Conservation (phyloP, 345 rosid genomes). For the Geranium rotundifolium region DNA sequence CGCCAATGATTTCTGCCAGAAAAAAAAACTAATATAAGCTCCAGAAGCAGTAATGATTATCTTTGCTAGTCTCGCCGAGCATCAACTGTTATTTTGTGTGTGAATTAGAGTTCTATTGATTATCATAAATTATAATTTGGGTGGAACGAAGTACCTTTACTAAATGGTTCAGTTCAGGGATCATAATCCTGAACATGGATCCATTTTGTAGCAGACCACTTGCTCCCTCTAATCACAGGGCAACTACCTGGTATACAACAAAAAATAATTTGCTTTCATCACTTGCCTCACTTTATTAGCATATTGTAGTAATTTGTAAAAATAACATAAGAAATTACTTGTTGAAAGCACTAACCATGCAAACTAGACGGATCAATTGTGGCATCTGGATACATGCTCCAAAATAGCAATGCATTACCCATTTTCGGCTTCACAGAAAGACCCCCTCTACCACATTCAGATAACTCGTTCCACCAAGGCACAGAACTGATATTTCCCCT, state of each 20-base stretch:
- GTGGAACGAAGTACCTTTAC: background rate
- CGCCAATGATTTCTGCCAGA: no score
- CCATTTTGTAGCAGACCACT: constrained; percentile 23
- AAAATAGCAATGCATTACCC: constrained; percentile 18
- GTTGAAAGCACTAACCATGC: constrained; percentile 11
- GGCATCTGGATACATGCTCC: constrained; percentile 18
- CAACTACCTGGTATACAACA: constrained; percentile 11
- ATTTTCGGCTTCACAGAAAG: constrained; percentile 17
- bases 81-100: no score
- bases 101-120: no score
- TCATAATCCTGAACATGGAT: constrained; percentile 11
- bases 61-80: no score
- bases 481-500: constrained; percentile 15
- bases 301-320: background rate
- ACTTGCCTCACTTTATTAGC: background rate
- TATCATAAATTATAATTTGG: no score
- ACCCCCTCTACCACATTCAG: constrained; percentile 18
- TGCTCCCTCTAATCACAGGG: constrained; percentile 17
- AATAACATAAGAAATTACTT: background rate
- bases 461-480: constrained; percentile 21
- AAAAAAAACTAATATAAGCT: no score
- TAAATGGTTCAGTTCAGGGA: constrained; percentile 1
- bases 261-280: background rate
- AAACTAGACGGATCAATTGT: constrained; percentile 13
- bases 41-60: no score